Evolutionary conservation across 1,284 basidiomycete species (phyloP), one percentile per base, ranked within the genome.

Genomic region (Moesziomyces globuligerus): DNA sequence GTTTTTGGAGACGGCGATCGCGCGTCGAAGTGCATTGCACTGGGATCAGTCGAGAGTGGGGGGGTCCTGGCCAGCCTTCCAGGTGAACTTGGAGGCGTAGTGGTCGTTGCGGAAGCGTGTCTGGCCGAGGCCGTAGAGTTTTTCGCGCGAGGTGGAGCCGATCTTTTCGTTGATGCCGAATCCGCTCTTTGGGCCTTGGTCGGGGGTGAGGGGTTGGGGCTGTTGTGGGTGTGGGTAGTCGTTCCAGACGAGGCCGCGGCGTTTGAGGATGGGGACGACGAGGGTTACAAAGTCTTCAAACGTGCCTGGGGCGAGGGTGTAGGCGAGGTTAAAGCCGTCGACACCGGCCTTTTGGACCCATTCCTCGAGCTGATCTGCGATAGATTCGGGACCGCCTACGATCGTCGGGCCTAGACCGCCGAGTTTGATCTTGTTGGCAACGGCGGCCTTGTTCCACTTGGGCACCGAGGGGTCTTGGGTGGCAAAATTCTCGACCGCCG

Each of bases 271-370:
- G 15, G 80, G 80, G 0, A 79, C 67, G 4, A 80, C 61, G 13
- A 76, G 55, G 1, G 67, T 28, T 7, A 79, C 66, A 45, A 79
- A 62, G 50, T 76, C 74, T 8, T 75, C 43, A 29, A 80, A 80
- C 1, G 76, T 79, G 4, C 76, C 76, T 0, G 79, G 79, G 17
- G 72, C 68, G 6, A 66, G 41, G 3, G 67, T 62, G 51, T 71
- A 74, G n/a, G 69, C 75, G 10, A 71, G 51, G 36, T 79, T 81
- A 64, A 81, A 81, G 0, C 79, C 79, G 46, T 81, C 79, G 1
- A 72, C 74, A 13, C 77, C 79, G 9, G 64, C 50, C 3, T 62
- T 41, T 0, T 73, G 46, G n/a, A 80, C 64, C 76, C 76, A 80
- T 2, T 43, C 24, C 47, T 80, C 60, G 11, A 81, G 58, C 48